A percentile compares a stretch with the other conserved stretches of the same genome.
Evolutionary conservation across 768 basidiomycete species (phyloP).

Genomic region (Paxillus ammoniavirescens): DNA sequence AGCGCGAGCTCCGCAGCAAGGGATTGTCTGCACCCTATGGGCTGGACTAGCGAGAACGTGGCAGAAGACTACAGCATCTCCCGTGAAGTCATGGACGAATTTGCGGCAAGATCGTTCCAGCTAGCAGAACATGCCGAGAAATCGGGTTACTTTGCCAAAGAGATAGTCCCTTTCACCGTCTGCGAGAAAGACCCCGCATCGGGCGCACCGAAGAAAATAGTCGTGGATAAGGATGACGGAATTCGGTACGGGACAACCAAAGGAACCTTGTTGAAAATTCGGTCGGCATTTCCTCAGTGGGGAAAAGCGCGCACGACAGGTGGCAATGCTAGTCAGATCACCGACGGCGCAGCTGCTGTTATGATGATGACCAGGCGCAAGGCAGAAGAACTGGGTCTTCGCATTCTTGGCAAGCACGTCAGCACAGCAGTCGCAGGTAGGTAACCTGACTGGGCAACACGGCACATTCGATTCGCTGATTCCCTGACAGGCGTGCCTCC

Average conservation of each 20-base stretch:
- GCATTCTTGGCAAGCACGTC: constrained; percentile 74
- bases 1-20: constrained; percentile 51
- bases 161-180: constrained; percentile 78
- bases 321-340: constrained; percentile 84
- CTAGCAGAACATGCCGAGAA: constrained; percentile 75
- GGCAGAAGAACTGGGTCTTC: constrained; percentile 72
- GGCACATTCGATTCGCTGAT: background rate
- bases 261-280: constrained; percentile 60
- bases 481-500: constrained; percentile 58
- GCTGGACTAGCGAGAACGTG: constrained; percentile 89
- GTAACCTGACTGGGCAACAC: constrained; percentile 9
- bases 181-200: constrained; percentile 56
- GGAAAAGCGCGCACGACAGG: constrained; percentile 71
- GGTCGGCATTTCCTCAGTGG: constrained; percentile 83
- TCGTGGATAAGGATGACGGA: constrained; percentile 71
- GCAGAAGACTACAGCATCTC: constrained; percentile 70
- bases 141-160: constrained; percentile 58
- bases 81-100: constrained; percentile 73
- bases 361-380: constrained; percentile 78
- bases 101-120: constrained; percentile 73
- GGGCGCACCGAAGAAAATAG: constrained; percentile 50
- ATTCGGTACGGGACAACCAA: constrained; percentile 74
- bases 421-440: constrained; percentile 68
- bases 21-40: constrained; percentile 75
- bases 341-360: constrained; percentile 81